Conservation (phyloP, 2,329 filamentous ascomycete species). For the Neofusicoccum sp. region DNA sequence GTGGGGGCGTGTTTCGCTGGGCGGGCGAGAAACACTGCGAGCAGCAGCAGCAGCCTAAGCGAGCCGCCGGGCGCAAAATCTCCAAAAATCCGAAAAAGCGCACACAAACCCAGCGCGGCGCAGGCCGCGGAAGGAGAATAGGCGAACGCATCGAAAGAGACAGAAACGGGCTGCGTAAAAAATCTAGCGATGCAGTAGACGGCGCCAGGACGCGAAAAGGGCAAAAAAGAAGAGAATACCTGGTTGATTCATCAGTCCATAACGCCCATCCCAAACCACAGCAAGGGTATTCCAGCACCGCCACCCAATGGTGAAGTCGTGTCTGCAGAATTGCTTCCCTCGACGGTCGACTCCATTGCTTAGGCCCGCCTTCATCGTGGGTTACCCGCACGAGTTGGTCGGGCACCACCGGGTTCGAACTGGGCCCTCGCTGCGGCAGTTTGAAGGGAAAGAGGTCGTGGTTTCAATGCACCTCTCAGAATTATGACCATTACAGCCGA, state of each 20-base stretch:
- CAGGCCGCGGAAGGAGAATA: no score
- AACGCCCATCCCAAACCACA: slow-evolving; percentile 34
- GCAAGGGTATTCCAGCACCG: slow-evolving; percentile 41
- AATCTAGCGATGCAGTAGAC: background rate
- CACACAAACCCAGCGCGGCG: no score
- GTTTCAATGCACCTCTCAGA: slow-evolving; percentile 20
- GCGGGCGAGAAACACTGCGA: background rate
- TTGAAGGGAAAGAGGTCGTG: slow-evolving; percentile 16
- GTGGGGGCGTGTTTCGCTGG: background rate
- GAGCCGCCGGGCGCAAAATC: background rate
- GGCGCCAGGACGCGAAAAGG: background rate
- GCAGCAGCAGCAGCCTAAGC: background rate
- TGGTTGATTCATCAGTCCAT: slow-evolving; percentile 38
- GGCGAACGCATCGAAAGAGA: no score
- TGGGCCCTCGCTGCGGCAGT: slow-evolving; percentile 31
- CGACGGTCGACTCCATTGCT: slow-evolving; percentile 43
- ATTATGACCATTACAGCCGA: slow-evolving; percentile 20
- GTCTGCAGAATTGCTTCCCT: slow-evolving; percentile 46
- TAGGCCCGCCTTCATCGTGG: slow-evolving; percentile 40
- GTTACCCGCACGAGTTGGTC: slow-evolving; percentile 41
- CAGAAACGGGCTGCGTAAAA: no score
- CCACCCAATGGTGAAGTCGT: slow-evolving; percentile 41
- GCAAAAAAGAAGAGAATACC: slow-evolving; percentile 26
- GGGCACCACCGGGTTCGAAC: slow-evolving; percentile 43
- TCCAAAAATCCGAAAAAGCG: no score